Percentiles rank a stretch among this genome's conserved stretches.
These are phyloP conservation scores for Sporobolus alterniflorus DNA, from an alignment of 202 grass and related monocot genomes.

Conservation along the genomic window DNA sequence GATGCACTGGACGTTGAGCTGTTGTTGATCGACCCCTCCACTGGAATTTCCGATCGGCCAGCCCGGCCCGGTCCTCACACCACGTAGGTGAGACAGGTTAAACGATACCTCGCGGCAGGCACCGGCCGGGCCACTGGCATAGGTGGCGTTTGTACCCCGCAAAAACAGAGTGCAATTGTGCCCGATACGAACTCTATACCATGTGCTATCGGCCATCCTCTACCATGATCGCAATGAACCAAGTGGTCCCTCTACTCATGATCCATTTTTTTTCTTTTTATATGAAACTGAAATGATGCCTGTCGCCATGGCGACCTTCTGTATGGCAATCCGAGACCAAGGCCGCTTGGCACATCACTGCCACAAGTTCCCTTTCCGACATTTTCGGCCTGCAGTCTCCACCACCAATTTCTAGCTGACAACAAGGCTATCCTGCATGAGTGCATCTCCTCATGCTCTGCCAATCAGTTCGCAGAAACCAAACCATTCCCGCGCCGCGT, in stretches of 20 bases:
- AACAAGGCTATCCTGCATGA: background rate
- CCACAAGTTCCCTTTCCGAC: background rate
- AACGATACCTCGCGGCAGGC: background rate
- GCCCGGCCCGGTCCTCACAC: background rate
- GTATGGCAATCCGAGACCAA: background rate
- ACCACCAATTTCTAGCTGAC: background rate
- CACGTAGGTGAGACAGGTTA: background rate
- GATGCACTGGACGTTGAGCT: background rate
- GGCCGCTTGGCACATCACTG: background rate
- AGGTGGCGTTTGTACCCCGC: background rate
- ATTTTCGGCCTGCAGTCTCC: background rate
- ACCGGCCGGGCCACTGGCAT: background rate
- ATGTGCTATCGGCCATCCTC: background rate
- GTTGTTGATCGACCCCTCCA: constrained; percentile 13
- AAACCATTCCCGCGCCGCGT: background rate
- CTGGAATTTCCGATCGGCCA: background rate
- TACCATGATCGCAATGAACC: background rate
- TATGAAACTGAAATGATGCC: background rate
- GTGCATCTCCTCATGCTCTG: background rate
- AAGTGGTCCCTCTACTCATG: background rate
- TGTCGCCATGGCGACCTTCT: background rate
- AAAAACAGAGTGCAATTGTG: background rate
- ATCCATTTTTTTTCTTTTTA: background rate
- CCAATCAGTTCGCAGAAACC: background rate
- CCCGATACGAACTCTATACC: background rate